Conservation (phyloP, 1,284 basidiomycete genomes). For the Puccinia horiana region DNA sequence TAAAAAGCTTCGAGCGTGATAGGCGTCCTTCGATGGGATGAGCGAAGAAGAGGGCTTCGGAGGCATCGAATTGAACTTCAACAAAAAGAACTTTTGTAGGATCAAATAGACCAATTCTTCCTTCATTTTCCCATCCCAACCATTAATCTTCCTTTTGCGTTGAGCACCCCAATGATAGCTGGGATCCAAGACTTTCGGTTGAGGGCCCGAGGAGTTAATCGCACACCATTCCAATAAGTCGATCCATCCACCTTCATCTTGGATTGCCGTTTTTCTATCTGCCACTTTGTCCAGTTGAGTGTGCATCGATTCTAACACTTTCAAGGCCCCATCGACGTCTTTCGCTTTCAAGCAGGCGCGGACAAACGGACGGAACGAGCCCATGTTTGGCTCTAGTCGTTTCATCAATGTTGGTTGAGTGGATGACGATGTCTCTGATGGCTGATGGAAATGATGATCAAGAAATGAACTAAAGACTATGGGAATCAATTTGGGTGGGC, state of each 20-base stretch:
- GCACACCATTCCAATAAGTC: constrained; percentile 49
- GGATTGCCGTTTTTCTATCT: background rate
- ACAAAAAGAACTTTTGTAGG: constrained; percentile 20
- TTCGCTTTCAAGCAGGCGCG: constrained; percentile 33
- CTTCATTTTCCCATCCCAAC: constrained; percentile 49
- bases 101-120: constrained; percentile 45
- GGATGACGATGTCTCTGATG: background rate
- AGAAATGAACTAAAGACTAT: constrained; percentile 35
- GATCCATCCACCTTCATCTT: constrained; percentile 49
- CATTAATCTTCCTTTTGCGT: constrained; percentile 36
- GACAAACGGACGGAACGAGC: constrained; percentile 46
- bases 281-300: background rate
- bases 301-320: constrained; percentile 44
- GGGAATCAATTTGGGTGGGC: constrained; percentile 20
- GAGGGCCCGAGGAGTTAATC: constrained; percentile 28
- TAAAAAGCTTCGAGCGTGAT: background rate
- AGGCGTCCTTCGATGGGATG: background rate
- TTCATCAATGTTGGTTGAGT: background rate
- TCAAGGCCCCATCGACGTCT: constrained; percentile 41
- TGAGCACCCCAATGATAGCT: constrained; percentile 37
- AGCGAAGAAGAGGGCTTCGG: background rate
- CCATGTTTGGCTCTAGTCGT: constrained; percentile 32
- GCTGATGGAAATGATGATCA: constrained; percentile 18
- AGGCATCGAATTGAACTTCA: background rate
- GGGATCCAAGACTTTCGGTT: background rate